Percentiles rank a stretch among this genome's conserved stretches.
These are phyloP conservation scores for Coemansia sp. DNA, from an alignment of 192 early-diverging fungal species.

Conservation along the genomic window DNA sequence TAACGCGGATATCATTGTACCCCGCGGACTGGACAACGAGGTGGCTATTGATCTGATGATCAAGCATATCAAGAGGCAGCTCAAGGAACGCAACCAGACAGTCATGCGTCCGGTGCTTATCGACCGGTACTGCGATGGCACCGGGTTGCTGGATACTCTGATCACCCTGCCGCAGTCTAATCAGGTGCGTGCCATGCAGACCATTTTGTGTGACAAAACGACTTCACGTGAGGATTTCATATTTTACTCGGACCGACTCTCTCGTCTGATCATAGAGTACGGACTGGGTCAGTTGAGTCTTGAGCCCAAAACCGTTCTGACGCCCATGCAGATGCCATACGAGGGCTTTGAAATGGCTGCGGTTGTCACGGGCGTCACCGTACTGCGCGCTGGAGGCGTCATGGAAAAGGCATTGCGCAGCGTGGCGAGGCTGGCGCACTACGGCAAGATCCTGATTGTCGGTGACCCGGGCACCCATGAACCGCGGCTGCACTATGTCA, in stretches of 20 bases:
- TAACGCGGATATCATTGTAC: slow-evolving; percentile 92
- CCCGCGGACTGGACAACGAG: slow-evolving; percentile 84
- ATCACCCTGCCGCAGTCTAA: slow-evolving; percentile 48
- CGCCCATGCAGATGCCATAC: slow-evolving; percentile 59
- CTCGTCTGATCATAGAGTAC: slow-evolving; percentile 77
- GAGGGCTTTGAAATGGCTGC: slow-evolving; percentile 42
- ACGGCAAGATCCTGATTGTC: slow-evolving; percentile 91
- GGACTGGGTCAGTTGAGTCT: slow-evolving; percentile 64
- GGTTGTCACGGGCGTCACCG: slow-evolving; percentile 66
- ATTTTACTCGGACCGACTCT: slow-evolving; percentile 87
- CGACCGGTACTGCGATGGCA: slow-evolving; percentile 14
- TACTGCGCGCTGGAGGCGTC: slow-evolving; percentile 83
- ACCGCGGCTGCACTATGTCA: slow-evolving; percentile 84
- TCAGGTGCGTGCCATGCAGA: slow-evolving; percentile 67
- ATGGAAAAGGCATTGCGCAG: slow-evolving; percentile 85
- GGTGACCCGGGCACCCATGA: slow-evolving; percentile 75
- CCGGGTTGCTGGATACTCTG: slow-evolving; percentile 20
- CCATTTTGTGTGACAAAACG: slow-evolving; percentile 69
- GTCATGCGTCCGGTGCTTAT: slow-evolving; percentile 40
- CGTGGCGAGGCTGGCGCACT: slow-evolving; percentile 73
- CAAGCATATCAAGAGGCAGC: slow-evolving; percentile 81
- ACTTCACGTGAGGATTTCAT: slow-evolving; percentile 83
- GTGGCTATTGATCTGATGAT: slow-evolving; percentile 90
- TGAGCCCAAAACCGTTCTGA: slow-evolving; percentile 46
- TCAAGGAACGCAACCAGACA: slow-evolving; percentile 61